Evolutionary conservation across 371 early-diverging fungal genomes (phyloP), one percentile per base, ranked within the genome.

Genomic region (Rhizopus delemar): DNA sequence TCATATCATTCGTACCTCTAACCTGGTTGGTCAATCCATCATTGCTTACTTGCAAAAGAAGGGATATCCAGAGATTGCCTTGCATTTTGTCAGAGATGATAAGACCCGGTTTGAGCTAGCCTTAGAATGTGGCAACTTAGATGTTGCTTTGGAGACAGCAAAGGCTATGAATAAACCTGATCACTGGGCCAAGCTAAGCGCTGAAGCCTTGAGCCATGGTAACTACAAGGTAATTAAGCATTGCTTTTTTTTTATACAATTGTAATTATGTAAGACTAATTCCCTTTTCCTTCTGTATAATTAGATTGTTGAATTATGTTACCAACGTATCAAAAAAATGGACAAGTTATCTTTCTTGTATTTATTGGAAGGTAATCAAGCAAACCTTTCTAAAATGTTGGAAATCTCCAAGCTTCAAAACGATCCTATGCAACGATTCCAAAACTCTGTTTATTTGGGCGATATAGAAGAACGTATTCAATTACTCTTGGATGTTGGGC

Each of bases 11-110:
- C 89, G 94, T 57, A 93, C 87, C 60, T 93, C 94, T 4, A 94
- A 95, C 74, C 77, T 99, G 49, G 96, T 98, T 8, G 99, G 99
- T 5, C 96, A 99, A 71, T 87, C 95, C 22, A 97, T 99, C 73
- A 95, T 99, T 72, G 93, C 97, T 1, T 99, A 96, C 77, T 79
- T 99, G 63, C 97, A 97, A 72, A 93, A 95, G 86, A 97, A 98
- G 75, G 96, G 97, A 0, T 96, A 96, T 69, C 96, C 99, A 2
- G 97, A 95, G 82, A 90, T 99, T 70, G 99, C 99, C 3, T 80
- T 99, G 34, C 96, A 98, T 71, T 99, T 97, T 85, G 96, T 99
- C 36, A 91, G 95, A 63, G 99, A 99, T 65, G 86, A 86, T 60
- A 88, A 88, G 56, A 94, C 97, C 4, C 90, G 97, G 5, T 97